Evolutionary conservation across 2,329 filamentous ascomycete genomes (phyloP), one percentile per base, ranked within the genome.

Genomic region (Elsinoe australis): DNA sequence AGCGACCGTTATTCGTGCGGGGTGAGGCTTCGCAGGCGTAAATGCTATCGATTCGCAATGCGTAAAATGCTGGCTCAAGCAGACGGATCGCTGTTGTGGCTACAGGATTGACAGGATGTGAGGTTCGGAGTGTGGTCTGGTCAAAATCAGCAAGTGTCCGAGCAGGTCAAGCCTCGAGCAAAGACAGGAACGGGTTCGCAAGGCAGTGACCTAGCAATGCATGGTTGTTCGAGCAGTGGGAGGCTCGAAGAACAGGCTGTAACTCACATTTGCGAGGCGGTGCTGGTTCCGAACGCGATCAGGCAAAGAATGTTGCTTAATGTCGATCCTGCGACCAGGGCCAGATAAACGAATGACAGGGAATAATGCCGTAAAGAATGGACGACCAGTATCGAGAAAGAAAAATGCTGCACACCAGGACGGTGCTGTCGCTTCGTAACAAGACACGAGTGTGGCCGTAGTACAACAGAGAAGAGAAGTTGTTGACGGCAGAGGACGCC

Each of bases 291-390:
- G 39, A 17, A 44, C 24, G 17, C 28, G 39, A 24, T 44, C 26
- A 44, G 39, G 39, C 39, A 24, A 44, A 44, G 39, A 32, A 32
- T 44, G 39, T 44, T 31, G 36, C 36, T 32, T 18, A 44, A 18
- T 44, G 39, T 44, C 39, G 39, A 44, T 44, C 39, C 39, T 14
- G 39, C 39, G 39, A 44, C 39, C 39, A 44, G 39, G 39, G 28
- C 24, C 28, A 32, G 26, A 44, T 44, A 32, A 44, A 44, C 24
- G 39, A 44, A 14, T 12, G 39, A 21, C 39, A 7, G 26, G 39
- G 26, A 31, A 44, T 3, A 44, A 44, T 31, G 39, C 6, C 39
- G 39, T 32, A 44, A 44, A 10, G 39, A 44, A 19, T 44, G 36
- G 26, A 44, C 39, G 39, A 44, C 26, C 39, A 19, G 28, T 14